Evolutionary conservation across 2,329 filamentous ascomycete genomes (phyloP).

Genomic region (Xylaria arbuscula): DNA sequence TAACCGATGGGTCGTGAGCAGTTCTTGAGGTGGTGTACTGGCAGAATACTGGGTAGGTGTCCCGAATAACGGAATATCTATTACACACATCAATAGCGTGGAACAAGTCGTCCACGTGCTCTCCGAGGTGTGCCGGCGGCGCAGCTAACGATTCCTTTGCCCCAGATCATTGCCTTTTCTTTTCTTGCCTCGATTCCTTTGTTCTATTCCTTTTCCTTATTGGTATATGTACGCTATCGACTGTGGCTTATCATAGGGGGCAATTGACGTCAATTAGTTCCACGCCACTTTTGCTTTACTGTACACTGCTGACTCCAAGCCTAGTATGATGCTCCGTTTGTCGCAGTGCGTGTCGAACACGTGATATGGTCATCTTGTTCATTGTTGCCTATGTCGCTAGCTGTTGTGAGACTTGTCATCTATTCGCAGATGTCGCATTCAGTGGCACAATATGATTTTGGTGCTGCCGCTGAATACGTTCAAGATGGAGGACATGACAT

Average conservation of each 20-base stretch:
- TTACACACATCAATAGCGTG: background rate
- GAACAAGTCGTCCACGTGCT: conserved; percentile 13
- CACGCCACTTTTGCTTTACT: background rate
- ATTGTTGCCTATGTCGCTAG: too few species aligned
- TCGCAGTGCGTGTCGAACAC: background rate
- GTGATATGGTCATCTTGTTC: background rate
- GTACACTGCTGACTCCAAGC: background rate
- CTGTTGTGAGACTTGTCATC: too few species aligned
- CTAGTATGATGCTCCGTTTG: background rate
- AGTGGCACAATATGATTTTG: too few species aligned
- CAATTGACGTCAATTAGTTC: conserved; percentile 16
- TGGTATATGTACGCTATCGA: conserved; percentile 5
- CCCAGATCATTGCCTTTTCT: conserved; percentile 2
- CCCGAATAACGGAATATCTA: background rate
- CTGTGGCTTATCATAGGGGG: background rate
- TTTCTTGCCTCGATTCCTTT: background rate
- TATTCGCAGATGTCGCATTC: too few species aligned
- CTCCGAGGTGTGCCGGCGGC: conserved; percentile 17
- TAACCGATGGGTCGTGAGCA: too few species aligned
- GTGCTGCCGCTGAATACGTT: too few species aligned
- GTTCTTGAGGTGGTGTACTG: too few species aligned
- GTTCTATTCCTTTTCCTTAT: conserved; percentile 5
- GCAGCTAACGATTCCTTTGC: conserved; percentile 9
- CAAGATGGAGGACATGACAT: too few species aligned
- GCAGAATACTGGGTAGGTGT: too few species aligned